Base-by-base conservation (phyloP, 495 filamentous ascomycete species). In the Thozetella sp. region DNA sequence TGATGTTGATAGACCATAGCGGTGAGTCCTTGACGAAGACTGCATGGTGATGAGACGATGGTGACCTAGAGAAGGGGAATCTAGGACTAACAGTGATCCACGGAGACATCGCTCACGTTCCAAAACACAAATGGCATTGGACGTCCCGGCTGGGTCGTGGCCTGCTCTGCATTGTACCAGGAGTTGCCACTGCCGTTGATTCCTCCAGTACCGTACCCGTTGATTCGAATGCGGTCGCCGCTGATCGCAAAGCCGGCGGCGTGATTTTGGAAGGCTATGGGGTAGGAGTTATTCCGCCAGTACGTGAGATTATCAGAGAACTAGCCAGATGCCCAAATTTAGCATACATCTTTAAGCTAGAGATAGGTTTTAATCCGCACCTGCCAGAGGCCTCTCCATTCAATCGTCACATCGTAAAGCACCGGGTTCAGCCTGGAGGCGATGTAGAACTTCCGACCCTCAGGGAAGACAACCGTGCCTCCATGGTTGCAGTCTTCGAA, bases 61-160 rank as follows among this genome's bases (percentile, higher is more conserved):
- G 37, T 37, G 10, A 50, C 17, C 25, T 26, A 34, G 25, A 19
- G 40, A 25, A n/a, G 13, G 53, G 20, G 24, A 23, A 52, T 20
- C 54, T 26, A 19, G 17, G 34, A 48, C 57, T 54, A 60, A 66
- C 67, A 85, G 55, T 83, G 79, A 22, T 76, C 70, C 19, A 86
- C 82, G 19, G 68, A 69, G 22, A 85, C 82, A 54, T 83, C 72
- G 25, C 76, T 80, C 2, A 83, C 79, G 63, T 86, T 87, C 83
- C 83, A 87, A 52, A 82, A 81, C 0, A 87, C 84, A 55, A 87
- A 85, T 1, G 84, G 82, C 82, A 86, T 86, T 1, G 82, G 83
- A 25, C 82, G 69, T 19, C 83, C 81, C 22, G 76, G 73, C 61
- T 76, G 73, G 0, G 83, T 85, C 50, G 56, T 64, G 4, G 63